Conservation (phyloP, 2,329 filamentous ascomycete genomes). For the Talaromyces sp. region DNA sequence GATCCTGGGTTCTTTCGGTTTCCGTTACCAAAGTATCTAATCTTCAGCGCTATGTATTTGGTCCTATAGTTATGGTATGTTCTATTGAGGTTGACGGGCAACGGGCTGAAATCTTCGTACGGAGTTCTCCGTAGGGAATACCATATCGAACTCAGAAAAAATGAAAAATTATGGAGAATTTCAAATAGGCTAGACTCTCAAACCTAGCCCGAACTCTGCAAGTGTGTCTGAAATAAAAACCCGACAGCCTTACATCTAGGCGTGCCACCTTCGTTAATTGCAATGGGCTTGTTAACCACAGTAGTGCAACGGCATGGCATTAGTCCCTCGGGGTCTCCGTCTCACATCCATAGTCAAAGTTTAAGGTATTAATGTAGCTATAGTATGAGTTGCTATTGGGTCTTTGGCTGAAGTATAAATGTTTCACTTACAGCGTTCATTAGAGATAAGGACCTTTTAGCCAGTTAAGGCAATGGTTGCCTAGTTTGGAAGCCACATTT, state of each 20-base stretch:
- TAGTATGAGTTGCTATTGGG: neutral
- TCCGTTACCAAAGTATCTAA: neutral
- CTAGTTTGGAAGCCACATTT: neutral
- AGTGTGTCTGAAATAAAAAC: neutral
- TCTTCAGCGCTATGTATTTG: neutral
- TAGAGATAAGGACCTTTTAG: neutral
- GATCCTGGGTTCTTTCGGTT: neutral
- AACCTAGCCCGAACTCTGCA: neutral
- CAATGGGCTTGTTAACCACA: neutral
- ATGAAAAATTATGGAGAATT: neutral
- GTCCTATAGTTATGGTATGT: neutral
- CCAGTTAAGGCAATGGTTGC: neutral
- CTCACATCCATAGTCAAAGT: neutral
- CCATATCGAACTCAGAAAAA: neutral
- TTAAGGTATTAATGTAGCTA: neutral
- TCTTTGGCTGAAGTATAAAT: no score
- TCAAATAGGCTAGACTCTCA: neutral
- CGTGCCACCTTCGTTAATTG: neutral
- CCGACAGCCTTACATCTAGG: neutral
- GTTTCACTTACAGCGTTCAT: neutral
- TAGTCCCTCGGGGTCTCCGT: neutral
- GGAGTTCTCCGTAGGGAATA: neutral
- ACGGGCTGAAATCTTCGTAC: neutral
- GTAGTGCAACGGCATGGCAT: neutral
- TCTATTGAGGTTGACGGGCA: neutral